Evolutionary conservation across 345 rosid species (phyloP).

Genomic region (Salix caprea): DNA sequence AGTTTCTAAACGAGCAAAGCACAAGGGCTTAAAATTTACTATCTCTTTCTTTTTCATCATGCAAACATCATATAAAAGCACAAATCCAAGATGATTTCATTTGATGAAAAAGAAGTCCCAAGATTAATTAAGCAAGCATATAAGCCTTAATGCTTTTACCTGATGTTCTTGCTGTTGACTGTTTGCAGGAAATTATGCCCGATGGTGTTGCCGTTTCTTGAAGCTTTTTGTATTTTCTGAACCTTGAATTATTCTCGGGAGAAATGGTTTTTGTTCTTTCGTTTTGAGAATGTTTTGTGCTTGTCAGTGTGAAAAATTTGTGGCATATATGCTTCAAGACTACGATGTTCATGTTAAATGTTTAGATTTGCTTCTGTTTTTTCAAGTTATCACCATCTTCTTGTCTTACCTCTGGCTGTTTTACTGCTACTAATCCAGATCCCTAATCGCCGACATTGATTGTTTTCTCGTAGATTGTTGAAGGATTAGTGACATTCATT

Average conservation of each 20-base stretch:
- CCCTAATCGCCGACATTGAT: background rate
- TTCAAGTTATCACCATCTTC: no score
- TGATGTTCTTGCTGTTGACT: background rate
- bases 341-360: no score
- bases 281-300: background rate
- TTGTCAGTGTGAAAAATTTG: background rate
- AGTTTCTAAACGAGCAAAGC: constrained; percentile 25
- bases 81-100: background rate
- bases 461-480: background rate
- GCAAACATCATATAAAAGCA: background rate
- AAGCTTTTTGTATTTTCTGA: background rate
- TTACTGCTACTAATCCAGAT: background rate
- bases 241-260: background rate
- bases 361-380: no score
- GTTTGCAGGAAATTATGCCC: background rate
- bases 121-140: background rate
- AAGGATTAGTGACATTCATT: background rate
- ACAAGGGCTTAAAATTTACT: background rate
- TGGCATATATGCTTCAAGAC: background rate
- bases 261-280: background rate
- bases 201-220: background rate
- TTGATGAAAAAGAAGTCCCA: background rate
- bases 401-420: no score
- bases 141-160: background rate
- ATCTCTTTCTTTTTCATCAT: background rate